These are phyloP conservation scores for Golubevia sp. DNA, from an alignment of 1,284 basidiomycete species.

Conservation along the genomic window DNA sequence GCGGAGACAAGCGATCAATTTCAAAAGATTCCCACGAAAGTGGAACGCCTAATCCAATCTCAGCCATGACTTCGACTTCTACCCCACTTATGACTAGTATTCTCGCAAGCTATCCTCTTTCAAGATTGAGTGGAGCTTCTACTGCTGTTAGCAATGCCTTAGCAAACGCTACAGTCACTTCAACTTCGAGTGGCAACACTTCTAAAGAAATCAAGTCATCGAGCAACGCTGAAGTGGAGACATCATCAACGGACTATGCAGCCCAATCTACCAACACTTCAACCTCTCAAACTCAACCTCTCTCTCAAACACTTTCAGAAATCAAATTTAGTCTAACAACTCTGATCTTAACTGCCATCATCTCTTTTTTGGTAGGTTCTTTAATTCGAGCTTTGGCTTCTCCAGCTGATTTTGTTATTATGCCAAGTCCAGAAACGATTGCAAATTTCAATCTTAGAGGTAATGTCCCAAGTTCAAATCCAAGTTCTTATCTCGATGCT, in stretches of 20 bases:
- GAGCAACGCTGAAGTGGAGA: neutral
- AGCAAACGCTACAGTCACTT: slow-evolving; percentile 13
- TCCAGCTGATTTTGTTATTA: slow-evolving; percentile 82
- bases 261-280: neutral
- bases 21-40: neutral
- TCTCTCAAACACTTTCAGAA: slow-evolving; percentile 8
- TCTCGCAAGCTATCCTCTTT: slow-evolving; percentile 39
- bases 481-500: slow-evolving; percentile 1
- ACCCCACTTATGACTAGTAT: slow-evolving; percentile 44
- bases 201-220: neutral
- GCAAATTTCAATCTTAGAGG: neutral
- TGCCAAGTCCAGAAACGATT: slow-evolving; percentile 9
- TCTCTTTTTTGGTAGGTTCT: slow-evolving; percentile 88
- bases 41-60: no score
- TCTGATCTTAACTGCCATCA: slow-evolving; percentile 74
- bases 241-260: neutral
- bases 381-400: slow-evolving; percentile 82
- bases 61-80: slow-evolving; percentile 12
- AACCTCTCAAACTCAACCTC: neutral
- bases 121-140: slow-evolving; percentile 29
- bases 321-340: slow-evolving; percentile 31
- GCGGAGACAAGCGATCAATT: slow-evolving; percentile 6
- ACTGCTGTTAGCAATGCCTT: slow-evolving; percentile 37
- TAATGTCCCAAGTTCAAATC: neutral
- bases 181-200: slow-evolving; percentile 3